Conservation (phyloP, 2,329 filamentous ascomycete species). For the Amauroascus niger region DNA sequence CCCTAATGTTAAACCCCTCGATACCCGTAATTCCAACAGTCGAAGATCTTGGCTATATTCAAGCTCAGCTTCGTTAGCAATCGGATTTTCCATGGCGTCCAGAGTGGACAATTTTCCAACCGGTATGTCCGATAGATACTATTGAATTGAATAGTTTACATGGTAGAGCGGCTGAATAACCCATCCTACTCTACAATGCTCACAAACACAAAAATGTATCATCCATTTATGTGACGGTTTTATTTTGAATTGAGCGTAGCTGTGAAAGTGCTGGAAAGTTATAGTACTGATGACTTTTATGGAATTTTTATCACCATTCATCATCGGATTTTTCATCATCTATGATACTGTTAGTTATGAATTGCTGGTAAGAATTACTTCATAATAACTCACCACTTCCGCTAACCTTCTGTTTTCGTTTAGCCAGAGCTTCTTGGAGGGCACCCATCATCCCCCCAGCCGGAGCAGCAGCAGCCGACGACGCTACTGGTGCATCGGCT, state of each 20-base stretch:
- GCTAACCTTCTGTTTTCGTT: slow-evolving; percentile 87
- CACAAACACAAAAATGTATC: not conserved
- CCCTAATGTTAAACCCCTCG: not conserved
- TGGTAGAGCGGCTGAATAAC: not conserved
- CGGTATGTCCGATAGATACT: not conserved
- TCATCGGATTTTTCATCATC: slow-evolving; percentile 41
- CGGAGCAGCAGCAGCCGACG: slow-evolving; percentile 41
- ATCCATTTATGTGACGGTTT: not conserved
- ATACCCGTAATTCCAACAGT: too few species aligned
- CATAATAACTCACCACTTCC: slow-evolving; percentile 67
- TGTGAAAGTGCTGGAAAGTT: not conserved
- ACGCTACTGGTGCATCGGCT: slow-evolving; percentile 52
- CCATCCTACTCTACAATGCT: not conserved
- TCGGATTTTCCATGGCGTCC: too few species aligned
- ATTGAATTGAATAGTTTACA: not conserved
- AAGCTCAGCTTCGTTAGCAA: too few species aligned
- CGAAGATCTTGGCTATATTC: too few species aligned
- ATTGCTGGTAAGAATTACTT: slow-evolving; percentile 12
- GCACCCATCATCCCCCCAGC: slow-evolving; percentile 64
- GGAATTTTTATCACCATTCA: slow-evolving; percentile 34
- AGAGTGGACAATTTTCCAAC: too few species aligned
- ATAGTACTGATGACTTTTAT: too few species aligned
- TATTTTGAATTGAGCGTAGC: not conserved
- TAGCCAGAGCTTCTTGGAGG: slow-evolving; percentile 64
- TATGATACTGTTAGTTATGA: slow-evolving; percentile 26